phyloP scores from a whole-genome alignment of 371 early-diverging fungal genomes.

The Nosema muscidifuracis region DNA sequence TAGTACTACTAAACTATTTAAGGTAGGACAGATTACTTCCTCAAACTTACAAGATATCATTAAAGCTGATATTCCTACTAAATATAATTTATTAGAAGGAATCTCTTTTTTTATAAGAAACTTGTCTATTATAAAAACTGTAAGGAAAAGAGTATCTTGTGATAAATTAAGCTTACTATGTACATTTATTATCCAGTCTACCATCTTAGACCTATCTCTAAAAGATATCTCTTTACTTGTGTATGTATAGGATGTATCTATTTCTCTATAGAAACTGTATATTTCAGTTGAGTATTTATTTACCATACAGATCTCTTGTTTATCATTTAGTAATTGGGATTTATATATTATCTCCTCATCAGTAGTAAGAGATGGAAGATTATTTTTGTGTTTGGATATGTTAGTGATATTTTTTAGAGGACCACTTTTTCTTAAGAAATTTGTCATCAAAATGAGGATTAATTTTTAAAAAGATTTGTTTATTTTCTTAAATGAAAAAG shows the following conservation, averaged over 20 bases:
- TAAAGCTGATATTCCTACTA: slow-evolving; percentile 84
- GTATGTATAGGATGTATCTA: slow-evolving; percentile 22
- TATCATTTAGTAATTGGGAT: slow-evolving; percentile 14
- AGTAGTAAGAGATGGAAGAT: slow-evolving; percentile 1
- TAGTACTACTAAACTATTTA: slow-evolving; percentile 55
- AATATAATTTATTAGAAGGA: slow-evolving; percentile 76
- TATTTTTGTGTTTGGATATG: slow-evolving; percentile 5
- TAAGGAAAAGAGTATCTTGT: slow-evolving; percentile 86
- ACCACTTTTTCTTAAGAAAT: slow-evolving; percentile 41
- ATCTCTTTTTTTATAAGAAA: slow-evolving; percentile 78
- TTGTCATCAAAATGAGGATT: slow-evolving; percentile 18
- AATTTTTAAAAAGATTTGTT: neutral
- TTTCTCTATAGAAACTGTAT: slow-evolving; percentile 23
- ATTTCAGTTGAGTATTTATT: slow-evolving; percentile 44
- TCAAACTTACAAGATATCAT: slow-evolving; percentile 92
- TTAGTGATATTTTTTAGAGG: slow-evolving; percentile 38
- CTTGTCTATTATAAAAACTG: slow-evolving; percentile 87
- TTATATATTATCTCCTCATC: slow-evolving; percentile 21
- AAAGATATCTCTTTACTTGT: slow-evolving; percentile 70
- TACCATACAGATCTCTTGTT: slow-evolving; percentile 38
- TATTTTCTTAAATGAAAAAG: too few species aligned
- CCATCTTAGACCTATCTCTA: slow-evolving; percentile 78
- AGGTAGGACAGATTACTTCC: slow-evolving; percentile 68
- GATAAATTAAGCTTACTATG: slow-evolving; percentile 76
- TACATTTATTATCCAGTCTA: slow-evolving; percentile 82